These are phyloP conservation scores for Mariannaea sp. DNA, from an alignment of 2,329 filamentous ascomycete genomes.

Conservation along the genomic window DNA sequence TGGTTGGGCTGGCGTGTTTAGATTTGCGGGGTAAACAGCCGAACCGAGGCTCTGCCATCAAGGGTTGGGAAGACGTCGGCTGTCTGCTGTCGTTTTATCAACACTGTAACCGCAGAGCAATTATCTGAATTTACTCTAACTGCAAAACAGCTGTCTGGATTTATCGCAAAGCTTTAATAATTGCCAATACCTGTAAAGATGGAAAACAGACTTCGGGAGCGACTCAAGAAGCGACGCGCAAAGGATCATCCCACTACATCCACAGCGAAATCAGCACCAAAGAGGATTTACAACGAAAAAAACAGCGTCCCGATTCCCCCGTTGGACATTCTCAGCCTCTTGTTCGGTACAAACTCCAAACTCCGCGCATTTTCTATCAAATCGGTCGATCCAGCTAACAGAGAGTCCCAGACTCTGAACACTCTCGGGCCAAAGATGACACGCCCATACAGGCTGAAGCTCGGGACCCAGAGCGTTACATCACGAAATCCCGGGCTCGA, in stretches of 20 bases:
- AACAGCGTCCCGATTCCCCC: slow-evolving; percentile 42
- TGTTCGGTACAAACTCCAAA: slow-evolving; percentile 46
- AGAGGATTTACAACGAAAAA: slow-evolving; percentile 46
- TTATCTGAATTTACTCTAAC: too few species aligned
- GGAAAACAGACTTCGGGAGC: background rate
- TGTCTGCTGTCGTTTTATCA: too few species aligned
- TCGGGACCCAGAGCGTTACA: slow-evolving; percentile 53
- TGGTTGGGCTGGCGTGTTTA: background rate
- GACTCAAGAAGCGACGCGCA: background rate
- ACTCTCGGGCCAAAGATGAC: slow-evolving; percentile 47
- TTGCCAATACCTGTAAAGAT: background rate
- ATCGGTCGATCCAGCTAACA: background rate
- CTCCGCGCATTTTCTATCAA: background rate
- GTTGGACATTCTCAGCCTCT: slow-evolving; percentile 49
- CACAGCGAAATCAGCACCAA: background rate
- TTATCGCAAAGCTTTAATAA: background rate
- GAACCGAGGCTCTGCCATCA: slow-evolving; percentile 1
- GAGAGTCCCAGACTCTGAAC: slow-evolving; percentile 43
- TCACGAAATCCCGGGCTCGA: slow-evolving; percentile 59
- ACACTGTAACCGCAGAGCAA: too few species aligned
- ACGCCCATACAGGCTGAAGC: slow-evolving; percentile 63
- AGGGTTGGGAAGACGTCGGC: too few species aligned
- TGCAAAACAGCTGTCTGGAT: background rate
- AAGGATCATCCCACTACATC: background rate
- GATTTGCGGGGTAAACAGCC: slow-evolving; percentile 13